Percentiles rank a stretch among this genome's conserved stretches.
Conservation (phyloP, 805 yeast species). For the Dipodascus albidus region DNA sequence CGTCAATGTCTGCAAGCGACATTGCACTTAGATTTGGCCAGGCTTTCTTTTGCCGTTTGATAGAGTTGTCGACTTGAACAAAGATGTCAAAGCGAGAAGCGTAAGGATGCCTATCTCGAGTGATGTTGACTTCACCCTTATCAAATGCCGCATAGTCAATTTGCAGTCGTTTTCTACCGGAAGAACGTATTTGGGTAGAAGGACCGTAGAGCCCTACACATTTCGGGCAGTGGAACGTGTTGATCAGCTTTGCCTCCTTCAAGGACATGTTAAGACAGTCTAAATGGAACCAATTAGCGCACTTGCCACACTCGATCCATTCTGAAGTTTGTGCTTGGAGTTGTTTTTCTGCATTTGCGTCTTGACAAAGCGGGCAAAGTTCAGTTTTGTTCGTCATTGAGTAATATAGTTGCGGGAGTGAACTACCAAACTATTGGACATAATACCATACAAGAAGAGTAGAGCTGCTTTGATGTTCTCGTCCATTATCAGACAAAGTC, state of each 20-base stretch:
- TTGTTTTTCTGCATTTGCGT: neutral
- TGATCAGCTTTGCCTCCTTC: conserved; percentile 29
- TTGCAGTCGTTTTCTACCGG: conserved; percentile 40
- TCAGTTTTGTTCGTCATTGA: neutral
- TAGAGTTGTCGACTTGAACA: conserved; percentile 10
- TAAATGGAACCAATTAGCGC: conserved; percentile 43
- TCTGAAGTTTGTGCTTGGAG: neutral
- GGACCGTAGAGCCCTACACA: conserved; percentile 41
- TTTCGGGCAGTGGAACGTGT: conserved; percentile 41
- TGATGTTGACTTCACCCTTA: conserved; percentile 47
- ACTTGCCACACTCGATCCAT: conserved; percentile 49
- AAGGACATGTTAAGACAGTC: conserved; percentile 33
- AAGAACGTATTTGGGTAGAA: conserved; percentile 37
- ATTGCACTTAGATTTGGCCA: conserved; percentile 13
- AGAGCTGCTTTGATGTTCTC: neutral
- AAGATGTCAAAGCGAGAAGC: conserved; percentile 14
- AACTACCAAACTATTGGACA: neutral
- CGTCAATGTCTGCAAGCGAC: conserved; percentile 23
- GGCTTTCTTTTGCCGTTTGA: conserved; percentile 15
- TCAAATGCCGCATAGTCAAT: conserved; percentile 74
- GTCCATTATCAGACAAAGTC: neutral
- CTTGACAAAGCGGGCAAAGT: neutral
- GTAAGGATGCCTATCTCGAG: conserved; percentile 50
- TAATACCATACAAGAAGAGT: neutral
- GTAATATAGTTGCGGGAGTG: neutral